Base-by-base conservation (phyloP, 2,329 filamentous ascomycete species). In the Fusarium oxysporum region DNA sequence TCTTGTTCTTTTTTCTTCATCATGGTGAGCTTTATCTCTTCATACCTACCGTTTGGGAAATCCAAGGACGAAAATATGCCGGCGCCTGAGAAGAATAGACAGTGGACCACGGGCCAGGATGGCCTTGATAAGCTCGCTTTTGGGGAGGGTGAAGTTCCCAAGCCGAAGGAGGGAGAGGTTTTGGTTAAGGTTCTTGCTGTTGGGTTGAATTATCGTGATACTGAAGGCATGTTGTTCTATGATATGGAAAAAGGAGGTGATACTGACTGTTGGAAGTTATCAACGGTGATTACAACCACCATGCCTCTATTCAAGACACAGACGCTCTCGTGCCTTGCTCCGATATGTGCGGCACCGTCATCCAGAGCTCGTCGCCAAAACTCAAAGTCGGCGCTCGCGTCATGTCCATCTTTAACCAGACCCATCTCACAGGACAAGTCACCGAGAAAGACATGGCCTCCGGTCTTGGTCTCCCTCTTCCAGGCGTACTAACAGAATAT, bases 301-400 rank as follows among this genome's bases (percentile, higher is more conserved):
- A 93, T 82, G 86, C 87, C 73, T 85, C 86, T 8, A 81, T 89
- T 50, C 68, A 80, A 19, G 72, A 79, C 41, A 70, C 79, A 58
- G 59, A 81, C 59, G 66, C 84, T 62, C 75, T 93, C 17, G 89
- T 93, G 3, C 91, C 91, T 3, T 91, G 89, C 80, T 92, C 90
- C 28, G 92, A 94, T 80, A 92, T 92, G 86, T 92, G 90, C 81
- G 92, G 92, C 48, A 85, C 85, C 13, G 83, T 93, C 50, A 82
- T 88, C 5, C 58, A 69, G 37, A 83, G 81, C n/a, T 82, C 84
- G 14, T 81, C 82, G 10, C 50, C 70, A 9, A 74, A 76, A 38
- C 89, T 88, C 83, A 83, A 85, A 60, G 80, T 83, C 21, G 91
- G 91, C 65, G 88, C 92, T 64, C 88, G 90, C n/a, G 91, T 94